These are phyloP conservation scores for Phialocephala sp. DNA, from an alignment of 2,329 filamentous ascomycete species.

Conservation along the genomic window DNA sequence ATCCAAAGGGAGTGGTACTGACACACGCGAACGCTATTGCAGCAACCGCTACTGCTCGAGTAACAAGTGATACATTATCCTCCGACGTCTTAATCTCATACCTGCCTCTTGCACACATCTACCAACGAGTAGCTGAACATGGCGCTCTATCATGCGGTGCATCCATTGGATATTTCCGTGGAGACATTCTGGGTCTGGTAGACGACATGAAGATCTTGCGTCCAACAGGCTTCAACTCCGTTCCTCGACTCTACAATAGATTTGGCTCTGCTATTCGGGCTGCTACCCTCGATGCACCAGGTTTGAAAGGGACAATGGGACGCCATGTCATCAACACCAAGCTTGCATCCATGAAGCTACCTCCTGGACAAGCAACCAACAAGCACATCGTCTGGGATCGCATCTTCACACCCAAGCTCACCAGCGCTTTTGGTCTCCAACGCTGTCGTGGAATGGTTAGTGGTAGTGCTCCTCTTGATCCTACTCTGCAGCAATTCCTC, in stretches of 20 bases:
- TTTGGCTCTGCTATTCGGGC: conserved; percentile 84
- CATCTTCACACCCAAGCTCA: conserved; percentile 90
- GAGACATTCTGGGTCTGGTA: conserved; percentile 82
- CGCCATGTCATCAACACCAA: conserved; percentile 82
- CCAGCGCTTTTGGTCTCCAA: conserved; percentile 81
- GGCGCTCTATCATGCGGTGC: conserved; percentile 72
- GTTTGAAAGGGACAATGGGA: conserved; percentile 81
- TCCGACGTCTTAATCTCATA: conserved; percentile 80
- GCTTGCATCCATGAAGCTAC: conserved; percentile 75
- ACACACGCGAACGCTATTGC: conserved; percentile 83
- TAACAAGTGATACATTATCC: conserved; percentile 54
- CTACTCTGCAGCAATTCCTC: conserved; percentile 85
- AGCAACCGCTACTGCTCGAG: conserved; percentile 66
- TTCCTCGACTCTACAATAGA: conserved; percentile 89
- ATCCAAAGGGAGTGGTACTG: conserved; percentile 83
- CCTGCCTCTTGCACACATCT: conserved; percentile 93
- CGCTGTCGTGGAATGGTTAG: conserved; percentile 76
- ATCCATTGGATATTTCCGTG: conserved; percentile 90
- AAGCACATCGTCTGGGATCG: conserved; percentile 80
- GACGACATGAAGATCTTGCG: conserved; percentile 90
- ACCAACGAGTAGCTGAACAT: conserved; percentile 84
- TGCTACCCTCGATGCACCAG: conserved; percentile 77
- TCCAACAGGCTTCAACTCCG: conserved; percentile 84
- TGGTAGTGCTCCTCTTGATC: conserved; percentile 90
- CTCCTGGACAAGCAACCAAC: conserved; percentile 76